Conservation (phyloP, 768 basidiomycete genomes). For the Xerocomellus chrysenteron region DNA sequence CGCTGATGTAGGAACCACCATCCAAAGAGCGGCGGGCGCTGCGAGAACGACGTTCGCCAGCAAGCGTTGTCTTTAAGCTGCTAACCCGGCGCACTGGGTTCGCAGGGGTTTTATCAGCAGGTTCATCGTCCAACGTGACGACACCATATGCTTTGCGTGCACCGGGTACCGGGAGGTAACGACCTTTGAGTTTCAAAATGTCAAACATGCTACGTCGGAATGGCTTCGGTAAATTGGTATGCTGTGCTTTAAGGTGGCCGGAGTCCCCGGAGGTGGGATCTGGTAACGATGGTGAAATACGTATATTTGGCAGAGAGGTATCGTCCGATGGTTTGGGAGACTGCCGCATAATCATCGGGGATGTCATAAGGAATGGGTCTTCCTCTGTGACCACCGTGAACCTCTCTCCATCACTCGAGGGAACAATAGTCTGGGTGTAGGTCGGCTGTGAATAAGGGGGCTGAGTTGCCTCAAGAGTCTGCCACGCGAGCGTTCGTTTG, state of each 20-base stretch:
- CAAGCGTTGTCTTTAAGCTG: neutral
- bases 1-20: neutral
- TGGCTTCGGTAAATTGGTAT: slow-evolving; percentile 10
- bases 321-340: neutral
- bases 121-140: neutral
- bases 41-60: neutral
- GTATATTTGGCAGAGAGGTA: slow-evolving; percentile 3
- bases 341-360: neutral
- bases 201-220: slow-evolving; percentile 24
- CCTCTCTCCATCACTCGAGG: slow-evolving; percentile 24
- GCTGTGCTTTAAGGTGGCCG: neutral
- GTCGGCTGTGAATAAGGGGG: neutral
- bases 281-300: neutral
- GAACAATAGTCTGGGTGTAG: slow-evolving; percentile 16
- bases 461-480: neutral
- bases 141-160: neutral
- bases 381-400: slow-evolving; percentile 21
- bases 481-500: slow-evolving; percentile 12
- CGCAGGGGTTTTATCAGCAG: neutral
- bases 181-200: slow-evolving; percentile 18
- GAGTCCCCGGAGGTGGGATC: neutral
- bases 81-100: neutral
- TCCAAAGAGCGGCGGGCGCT: neutral
- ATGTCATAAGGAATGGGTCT: slow-evolving; percentile 23
- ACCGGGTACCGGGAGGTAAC: neutral